These are phyloP conservation scores for Pythium utonaiense DNA, from an alignment of 352 stramenopile species.

Conservation along the genomic window DNA sequence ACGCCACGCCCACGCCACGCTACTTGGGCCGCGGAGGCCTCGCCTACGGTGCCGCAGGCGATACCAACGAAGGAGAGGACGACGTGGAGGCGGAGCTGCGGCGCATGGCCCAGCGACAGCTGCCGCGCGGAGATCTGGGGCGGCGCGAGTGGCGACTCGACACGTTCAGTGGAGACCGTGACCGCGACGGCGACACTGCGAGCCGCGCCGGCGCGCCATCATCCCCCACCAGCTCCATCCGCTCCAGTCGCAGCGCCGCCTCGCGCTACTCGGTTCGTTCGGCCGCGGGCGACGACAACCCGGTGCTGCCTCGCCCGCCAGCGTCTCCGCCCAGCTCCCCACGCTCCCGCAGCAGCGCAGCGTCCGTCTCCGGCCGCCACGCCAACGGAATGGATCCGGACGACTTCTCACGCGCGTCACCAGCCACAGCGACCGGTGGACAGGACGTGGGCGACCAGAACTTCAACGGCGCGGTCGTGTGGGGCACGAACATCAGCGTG, in stretches of 20 bases:
- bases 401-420: slow-evolving; percentile 26
- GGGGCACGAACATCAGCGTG: slow-evolving; percentile 93
- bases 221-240: slow-evolving; percentile 45
- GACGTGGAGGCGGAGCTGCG: slow-evolving; percentile 75
- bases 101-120: slow-evolving; percentile 71
- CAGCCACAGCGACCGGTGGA: background rate
- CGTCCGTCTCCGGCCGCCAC: background rate
- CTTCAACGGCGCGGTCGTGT: slow-evolving; percentile 86
- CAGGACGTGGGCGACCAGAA: slow-evolving; percentile 34
- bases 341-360: slow-evolving; percentile 36
- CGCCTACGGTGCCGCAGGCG: slow-evolving; percentile 15
- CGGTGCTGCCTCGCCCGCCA: slow-evolving; percentile 48
- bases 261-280: background rate
- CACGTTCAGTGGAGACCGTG: slow-evolving; percentile 30
- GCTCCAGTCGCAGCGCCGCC: slow-evolving; percentile 29
- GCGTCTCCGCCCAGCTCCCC: slow-evolving; percentile 63
- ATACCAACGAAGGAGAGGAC: slow-evolving; percentile 41
- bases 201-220: slow-evolving; percentile 20
- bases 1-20: slow-evolving; percentile 68
- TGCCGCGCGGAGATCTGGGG: slow-evolving; percentile 74
- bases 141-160: slow-evolving; percentile 75
- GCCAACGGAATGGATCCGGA: slow-evolving; percentile 14
- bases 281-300: slow-evolving; percentile 1
- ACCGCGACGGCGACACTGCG: background rate
- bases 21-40: slow-evolving; percentile 52